Conservation (phyloP, 2,329 filamentous ascomycete genomes). For the Fusarium sp. region DNA sequence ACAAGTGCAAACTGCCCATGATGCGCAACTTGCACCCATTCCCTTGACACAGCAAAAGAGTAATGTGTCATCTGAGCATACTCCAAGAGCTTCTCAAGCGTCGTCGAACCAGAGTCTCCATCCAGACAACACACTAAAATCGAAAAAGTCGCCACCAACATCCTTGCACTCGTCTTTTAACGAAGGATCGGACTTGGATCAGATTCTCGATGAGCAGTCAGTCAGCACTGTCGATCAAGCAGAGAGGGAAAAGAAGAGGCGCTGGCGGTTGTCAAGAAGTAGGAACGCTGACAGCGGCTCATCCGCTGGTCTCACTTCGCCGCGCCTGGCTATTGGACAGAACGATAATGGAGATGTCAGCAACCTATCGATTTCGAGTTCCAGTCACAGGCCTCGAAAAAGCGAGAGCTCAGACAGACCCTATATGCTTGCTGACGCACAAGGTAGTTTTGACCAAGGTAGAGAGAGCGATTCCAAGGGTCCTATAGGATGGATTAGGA, state of each 20-base stretch:
- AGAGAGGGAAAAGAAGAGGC: conserved; percentile 76
- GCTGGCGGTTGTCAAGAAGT: conserved; percentile 77
- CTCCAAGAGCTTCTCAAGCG: conserved; percentile 60
- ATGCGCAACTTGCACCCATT: conserved; percentile 33
- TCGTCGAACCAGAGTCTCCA: conserved; percentile 57
- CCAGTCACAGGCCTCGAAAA: conserved; percentile 60
- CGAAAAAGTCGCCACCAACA: conserved; percentile 78
- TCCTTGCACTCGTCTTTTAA: conserved; percentile 83
- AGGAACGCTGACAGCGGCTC: conserved; percentile 67
- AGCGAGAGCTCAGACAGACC: conserved; percentile 64
- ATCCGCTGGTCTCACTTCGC: conserved; percentile 57
- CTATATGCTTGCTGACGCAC: conserved; percentile 55
- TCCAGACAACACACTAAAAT: conserved; percentile 66
- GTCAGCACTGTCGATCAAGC: conserved; percentile 57
- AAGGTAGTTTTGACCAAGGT: conserved; percentile 53
- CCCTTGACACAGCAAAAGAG: conserved; percentile 38
- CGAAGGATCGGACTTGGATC: conserved; percentile 84
- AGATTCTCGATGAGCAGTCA: conserved; percentile 68
- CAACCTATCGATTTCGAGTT: conserved; percentile 75
- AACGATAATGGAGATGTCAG: conserved; percentile 74
- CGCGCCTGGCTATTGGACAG: conserved; percentile 65
- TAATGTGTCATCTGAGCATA: conserved; percentile 59
- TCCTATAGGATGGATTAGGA: conserved; percentile 69
- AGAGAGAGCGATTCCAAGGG: conserved; percentile 63
- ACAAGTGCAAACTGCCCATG: conserved; percentile 31